Conservation (phyloP, 2,329 filamentous ascomycete species). For the Fusarium brevicatenulatum region DNA sequence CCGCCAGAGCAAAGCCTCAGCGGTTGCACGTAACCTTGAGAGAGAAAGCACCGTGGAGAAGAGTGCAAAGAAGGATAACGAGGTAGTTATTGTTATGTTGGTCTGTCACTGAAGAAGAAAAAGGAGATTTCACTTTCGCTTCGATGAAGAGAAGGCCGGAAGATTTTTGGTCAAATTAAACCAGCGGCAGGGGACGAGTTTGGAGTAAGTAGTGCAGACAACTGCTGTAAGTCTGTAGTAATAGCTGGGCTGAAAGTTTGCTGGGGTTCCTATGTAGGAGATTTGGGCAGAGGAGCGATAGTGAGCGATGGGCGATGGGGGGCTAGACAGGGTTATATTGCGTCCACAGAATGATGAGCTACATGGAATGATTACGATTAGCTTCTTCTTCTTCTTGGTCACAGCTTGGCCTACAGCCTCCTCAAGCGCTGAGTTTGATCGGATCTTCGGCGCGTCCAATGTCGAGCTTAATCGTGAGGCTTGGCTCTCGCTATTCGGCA, state of each 20-base stretch:
- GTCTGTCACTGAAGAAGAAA: conserved; percentile 21
- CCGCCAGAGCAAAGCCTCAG: conserved; percentile 34
- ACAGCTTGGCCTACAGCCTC: conserved; percentile 33
- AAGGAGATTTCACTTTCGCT: conserved; percentile 32
- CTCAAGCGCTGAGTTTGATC: conserved; percentile 34
- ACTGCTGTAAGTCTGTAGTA: neutral
- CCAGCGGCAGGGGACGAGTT: conserved; percentile 20
- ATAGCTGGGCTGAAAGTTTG: conserved; percentile 15
- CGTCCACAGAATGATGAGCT: conserved; percentile 27
- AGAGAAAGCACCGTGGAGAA: neutral
- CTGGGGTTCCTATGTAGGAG: conserved; percentile 11
- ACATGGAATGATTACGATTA: conserved; percentile 28
- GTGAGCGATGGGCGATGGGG: conserved; percentile 9
- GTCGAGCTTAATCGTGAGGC: conserved; percentile 24
- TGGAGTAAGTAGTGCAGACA: neutral
- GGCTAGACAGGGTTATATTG: conserved; percentile 38
- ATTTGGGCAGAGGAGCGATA: conserved; percentile 12
- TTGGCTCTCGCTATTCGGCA: conserved; percentile 40
- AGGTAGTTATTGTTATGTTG: neutral
- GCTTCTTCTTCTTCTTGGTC: conserved; percentile 7
- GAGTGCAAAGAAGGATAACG: neutral
- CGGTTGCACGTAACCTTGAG: conserved; percentile 16
- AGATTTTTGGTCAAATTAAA: conserved; percentile 38
- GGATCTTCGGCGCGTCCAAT: conserved; percentile 39
- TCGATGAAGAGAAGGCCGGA: conserved; percentile 14